phyloP scores from a whole-genome alignment of 768 basidiomycete species.

The Nevesoporus exiguus region DNA sequence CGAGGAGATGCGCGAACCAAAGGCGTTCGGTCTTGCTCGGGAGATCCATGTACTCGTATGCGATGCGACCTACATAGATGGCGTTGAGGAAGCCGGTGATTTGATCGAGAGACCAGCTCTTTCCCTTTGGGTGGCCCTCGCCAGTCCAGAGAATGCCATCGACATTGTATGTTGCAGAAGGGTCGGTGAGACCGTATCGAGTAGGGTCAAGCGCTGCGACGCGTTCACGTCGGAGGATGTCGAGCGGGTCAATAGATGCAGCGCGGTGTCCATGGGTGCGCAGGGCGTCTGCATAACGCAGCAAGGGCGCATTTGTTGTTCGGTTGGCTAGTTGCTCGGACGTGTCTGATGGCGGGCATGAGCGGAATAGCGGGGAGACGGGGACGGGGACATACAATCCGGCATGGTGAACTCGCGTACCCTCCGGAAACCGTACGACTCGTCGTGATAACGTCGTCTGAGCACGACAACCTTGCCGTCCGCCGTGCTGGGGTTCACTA shows the following conservation, averaged over 20 bases:
- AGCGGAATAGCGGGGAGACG: background rate
- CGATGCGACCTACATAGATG: slow-evolving; percentile 82
- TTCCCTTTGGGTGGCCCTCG: slow-evolving; percentile 22
- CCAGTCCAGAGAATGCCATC: slow-evolving; percentile 80
- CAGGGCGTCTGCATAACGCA: slow-evolving; percentile 87
- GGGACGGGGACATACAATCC: slow-evolving; percentile 53
- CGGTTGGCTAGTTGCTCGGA: slow-evolving; percentile 65
- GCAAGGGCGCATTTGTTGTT: slow-evolving; percentile 65
- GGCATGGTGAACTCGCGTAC: slow-evolving; percentile 59
- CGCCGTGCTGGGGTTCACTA: background rate
- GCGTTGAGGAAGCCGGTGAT: slow-evolving; percentile 67
- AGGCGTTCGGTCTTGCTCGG: slow-evolving; percentile 80
- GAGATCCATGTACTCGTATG: slow-evolving; percentile 91
- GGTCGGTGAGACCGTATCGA: slow-evolving; percentile 70
- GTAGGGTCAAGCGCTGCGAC: slow-evolving; percentile 72
- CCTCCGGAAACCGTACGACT: slow-evolving; percentile 75
- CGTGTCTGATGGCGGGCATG: slow-evolving; percentile 45
- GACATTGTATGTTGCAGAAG: slow-evolving; percentile 56
- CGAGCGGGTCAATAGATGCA: slow-evolving; percentile 83
- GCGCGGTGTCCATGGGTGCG: slow-evolving; percentile 84
- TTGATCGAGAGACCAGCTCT: slow-evolving; percentile 64
- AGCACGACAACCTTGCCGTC: slow-evolving; percentile 21
- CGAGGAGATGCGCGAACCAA: slow-evolving; percentile 87
- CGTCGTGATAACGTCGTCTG: slow-evolving; percentile 60
- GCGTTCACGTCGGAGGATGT: slow-evolving; percentile 79